Conservation (phyloP, 1,139 yeast genomes). For the Meyerozyma athensensis region DNA sequence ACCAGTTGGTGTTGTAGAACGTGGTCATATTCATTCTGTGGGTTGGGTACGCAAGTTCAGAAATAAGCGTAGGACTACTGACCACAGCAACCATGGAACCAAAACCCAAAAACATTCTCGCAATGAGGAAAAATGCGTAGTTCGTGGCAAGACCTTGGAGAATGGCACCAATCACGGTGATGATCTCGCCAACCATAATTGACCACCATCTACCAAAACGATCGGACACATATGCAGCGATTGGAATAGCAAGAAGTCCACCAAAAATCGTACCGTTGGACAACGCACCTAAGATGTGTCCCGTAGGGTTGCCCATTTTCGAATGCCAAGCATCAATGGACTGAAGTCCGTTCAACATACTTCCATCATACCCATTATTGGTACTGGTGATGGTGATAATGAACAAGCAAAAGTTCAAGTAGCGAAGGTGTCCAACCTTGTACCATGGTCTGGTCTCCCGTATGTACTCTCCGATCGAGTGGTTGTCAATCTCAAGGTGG, state of each 20-base stretch:
- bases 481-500: conserved; percentile 2
- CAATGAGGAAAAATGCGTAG: conserved; percentile 6
- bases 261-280: conserved; percentile 30
- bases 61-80: conserved; percentile 6
- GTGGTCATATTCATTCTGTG: conserved; percentile 6
- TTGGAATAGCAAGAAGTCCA: conserved; percentile 14
- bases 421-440: conserved; percentile 22
- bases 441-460: conserved; percentile 11
- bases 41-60: conserved; percentile 6
- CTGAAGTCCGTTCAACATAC: conserved; percentile 49
- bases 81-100: conserved; percentile 5
- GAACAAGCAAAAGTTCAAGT: conserved; percentile 32
- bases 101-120: conserved; percentile 6
- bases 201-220: conserved; percentile 30
- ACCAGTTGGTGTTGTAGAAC: conserved; percentile 7
- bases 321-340: conserved; percentile 32
- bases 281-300: conserved; percentile 43
- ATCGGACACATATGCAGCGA: conserved; percentile 24
- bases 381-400: conserved; percentile 42
- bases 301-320: conserved; percentile 36
- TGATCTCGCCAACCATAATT: conserved; percentile 22
- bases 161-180: conserved; percentile 31
- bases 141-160: conserved; percentile 6
- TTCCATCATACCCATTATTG: conserved; percentile 49
- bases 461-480: conserved; percentile 7